Base-by-base conservation (phyloP, 768 basidiomycete species). In the Tulasnella sp. region DNA sequence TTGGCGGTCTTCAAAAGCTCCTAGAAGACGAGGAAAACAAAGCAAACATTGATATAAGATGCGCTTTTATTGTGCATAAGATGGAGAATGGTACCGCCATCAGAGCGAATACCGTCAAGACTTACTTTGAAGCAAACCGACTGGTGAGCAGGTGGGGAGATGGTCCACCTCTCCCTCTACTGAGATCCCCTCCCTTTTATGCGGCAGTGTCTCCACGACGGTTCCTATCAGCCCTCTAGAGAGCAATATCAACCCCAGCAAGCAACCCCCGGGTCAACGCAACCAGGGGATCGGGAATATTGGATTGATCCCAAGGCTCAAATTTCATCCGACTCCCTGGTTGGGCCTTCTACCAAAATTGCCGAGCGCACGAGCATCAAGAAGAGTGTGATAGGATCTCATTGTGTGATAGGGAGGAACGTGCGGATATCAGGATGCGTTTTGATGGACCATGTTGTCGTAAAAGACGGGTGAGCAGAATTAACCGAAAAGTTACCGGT, bases 381-480 rank as follows among this genome's bases (percentile, higher is more conserved):
- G 84, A 91, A 91, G 82, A 91, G 90, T 2, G 88, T 94, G 24
- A 89, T 96, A 40, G 94, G 94, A 12, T 88, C 92, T 80, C 95
- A 97, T 84, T 96, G 95, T 82, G 86, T 91, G 21, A 92, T 97
- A 76, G 95, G 95, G 3, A 92, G 90, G 84, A 92, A 92, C 88
- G 93, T 89, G n/a, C 94, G 91, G 84, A 91, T 98, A 72, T 88
- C 88, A 2, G 93, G 94, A 16, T 96, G 93, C 82, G 89, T 97
- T 9, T 84, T 98, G 34, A 88, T 96, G 81, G 97, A 98, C 83
- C 96, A 97, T 83, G 97, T 96, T 82, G 89, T 94, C 5, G 86
- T 98, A 18, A 93, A 90, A 62, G 95, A 97, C 79, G 95, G 95
- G 96, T 95, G 81, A 83, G 90, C 83, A n/a, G 75, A n/a, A 36